phyloP scores from a whole-genome alignment of 352 stramenopile genomes.

The Globisporangium radiosum region DNA sequence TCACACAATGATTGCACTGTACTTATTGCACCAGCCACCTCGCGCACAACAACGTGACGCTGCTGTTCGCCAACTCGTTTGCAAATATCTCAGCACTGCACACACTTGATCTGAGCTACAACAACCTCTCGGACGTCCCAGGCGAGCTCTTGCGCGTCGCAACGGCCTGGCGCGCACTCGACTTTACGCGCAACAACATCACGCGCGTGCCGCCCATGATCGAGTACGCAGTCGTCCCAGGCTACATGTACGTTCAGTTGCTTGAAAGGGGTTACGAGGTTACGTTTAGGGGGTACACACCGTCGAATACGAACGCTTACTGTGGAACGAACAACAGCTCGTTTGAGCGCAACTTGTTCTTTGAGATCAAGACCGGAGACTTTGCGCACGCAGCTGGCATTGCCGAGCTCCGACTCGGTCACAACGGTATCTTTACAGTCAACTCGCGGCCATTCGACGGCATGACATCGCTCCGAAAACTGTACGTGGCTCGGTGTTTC shows the following conservation, averaged over 20 bases:
- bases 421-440: slow-evolving; percentile 58
- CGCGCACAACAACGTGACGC: slow-evolving; percentile 35
- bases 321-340: slow-evolving; percentile 22
- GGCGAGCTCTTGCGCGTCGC: slow-evolving; percentile 31
- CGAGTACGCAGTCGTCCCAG: slow-evolving; percentile 26
- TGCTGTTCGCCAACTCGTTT: slow-evolving; percentile 34
- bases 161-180: slow-evolving; percentile 45
- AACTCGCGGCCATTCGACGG: slow-evolving; percentile 42
- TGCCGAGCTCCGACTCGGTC: slow-evolving; percentile 38
- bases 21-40: slow-evolving; percentile 19
- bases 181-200: slow-evolving; percentile 49
- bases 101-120: slow-evolving; percentile 52
- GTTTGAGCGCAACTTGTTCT: slow-evolving; percentile 51
- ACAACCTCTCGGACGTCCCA: slow-evolving; percentile 36
- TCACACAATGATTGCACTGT: not conserved
- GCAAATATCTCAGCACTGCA: slow-evolving; percentile 37
- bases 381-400: slow-evolving; percentile 44
- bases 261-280: not conserved
- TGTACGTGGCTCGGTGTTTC: slow-evolving; percentile 23
- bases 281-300: not conserved
- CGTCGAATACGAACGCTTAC: too few relatives aligned
- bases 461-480: slow-evolving; percentile 39
- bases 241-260: slow-evolving; percentile 43
- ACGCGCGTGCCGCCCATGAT: slow-evolving; percentile 29
- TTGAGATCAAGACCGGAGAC: slow-evolving; percentile 38